Evolutionary conservation across 2,329 filamentous ascomycete genomes (phyloP), one percentile per base, ranked within the genome.

Genomic region (Penicillium sp.): DNA sequence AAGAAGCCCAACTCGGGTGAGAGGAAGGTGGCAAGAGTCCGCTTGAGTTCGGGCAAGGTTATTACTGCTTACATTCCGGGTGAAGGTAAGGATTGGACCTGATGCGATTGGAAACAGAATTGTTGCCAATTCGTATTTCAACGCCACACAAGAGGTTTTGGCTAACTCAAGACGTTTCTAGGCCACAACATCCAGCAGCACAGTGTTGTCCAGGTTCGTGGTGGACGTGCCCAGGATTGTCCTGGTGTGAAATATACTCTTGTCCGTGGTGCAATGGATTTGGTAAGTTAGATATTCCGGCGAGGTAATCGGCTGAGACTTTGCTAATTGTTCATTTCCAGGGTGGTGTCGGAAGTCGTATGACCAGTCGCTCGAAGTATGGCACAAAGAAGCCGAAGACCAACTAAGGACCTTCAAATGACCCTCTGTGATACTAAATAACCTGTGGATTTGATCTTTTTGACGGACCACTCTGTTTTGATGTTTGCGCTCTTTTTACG

Each of bases 1-100:
- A 99, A 99, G 86, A 99, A 99, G 79, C 94, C 94, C 62, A 99
- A 99, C 77, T 99, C 94, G 27, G 94, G 92, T 52, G 92, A 97
- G 82, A 83, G 94, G 60, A 99, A 99, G 81, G 94, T 91, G 54
- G 93, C 93, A 2, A 91, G 93, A 81, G 88, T 99, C 18, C 83
- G 92, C 64, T 80, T 99, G 71, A 94, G 90, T 56, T 92, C 86
- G 60, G 94, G 94, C 52, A 91, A 87, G 71, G 84, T 95, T 55
- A 82, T 99, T 59, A 96, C 91, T 55, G 91, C 90, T 24, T 97
- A 97, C 79, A 97, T 99, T 69, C 92, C 92, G 32, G 94, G 94
- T 49, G 93, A 97, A 84, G 93, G 84, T 86, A 39, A 45, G 44
- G 1, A 18, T 43, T 36, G 31, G 32, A 22, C 16, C 31, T 5